Evolutionary conservation across 116 monocot species (phyloP).

Genomic region (Phalaenopsis hybrid): DNA sequence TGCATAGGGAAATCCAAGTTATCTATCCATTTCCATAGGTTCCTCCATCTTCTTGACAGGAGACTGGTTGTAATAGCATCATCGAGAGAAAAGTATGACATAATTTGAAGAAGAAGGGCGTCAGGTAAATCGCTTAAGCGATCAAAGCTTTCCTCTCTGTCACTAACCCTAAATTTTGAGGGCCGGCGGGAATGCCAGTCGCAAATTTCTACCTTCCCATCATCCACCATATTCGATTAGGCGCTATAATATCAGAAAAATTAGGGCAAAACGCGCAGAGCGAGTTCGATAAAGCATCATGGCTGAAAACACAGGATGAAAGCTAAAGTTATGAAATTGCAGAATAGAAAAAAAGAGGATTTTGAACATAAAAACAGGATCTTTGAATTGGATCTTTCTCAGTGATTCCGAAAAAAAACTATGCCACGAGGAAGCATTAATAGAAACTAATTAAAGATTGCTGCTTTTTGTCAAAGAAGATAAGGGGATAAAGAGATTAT

Average conservation of each 20-base stretch:
- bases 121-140: conserved; percentile 10
- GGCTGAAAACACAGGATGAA: too few species aligned
- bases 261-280: neutral
- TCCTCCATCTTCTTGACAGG: conserved; percentile 22
- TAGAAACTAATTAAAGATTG: too few species aligned
- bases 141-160: neutral
- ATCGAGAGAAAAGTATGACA: conserved; percentile 11
- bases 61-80: conserved; percentile 6
- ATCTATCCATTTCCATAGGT: conserved; percentile 16
- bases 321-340: too few species aligned
- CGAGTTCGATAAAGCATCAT: too few species aligned
- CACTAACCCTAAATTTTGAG: neutral
- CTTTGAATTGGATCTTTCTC: too few species aligned
- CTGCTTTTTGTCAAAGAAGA: too few species aligned
- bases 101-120: conserved; percentile 10
- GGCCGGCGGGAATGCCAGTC: neutral
- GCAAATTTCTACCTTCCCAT: neutral
- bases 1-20: conserved; percentile 6
- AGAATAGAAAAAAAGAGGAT: too few species aligned
- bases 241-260: neutral
- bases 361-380: too few species aligned
- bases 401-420: too few species aligned
- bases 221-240: neutral
- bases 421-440: too few species aligned
- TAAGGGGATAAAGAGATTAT: too few species aligned